Conservation (phyloP, 1,284 basidiomycete species). For the Ustilago xerochloae region DNA sequence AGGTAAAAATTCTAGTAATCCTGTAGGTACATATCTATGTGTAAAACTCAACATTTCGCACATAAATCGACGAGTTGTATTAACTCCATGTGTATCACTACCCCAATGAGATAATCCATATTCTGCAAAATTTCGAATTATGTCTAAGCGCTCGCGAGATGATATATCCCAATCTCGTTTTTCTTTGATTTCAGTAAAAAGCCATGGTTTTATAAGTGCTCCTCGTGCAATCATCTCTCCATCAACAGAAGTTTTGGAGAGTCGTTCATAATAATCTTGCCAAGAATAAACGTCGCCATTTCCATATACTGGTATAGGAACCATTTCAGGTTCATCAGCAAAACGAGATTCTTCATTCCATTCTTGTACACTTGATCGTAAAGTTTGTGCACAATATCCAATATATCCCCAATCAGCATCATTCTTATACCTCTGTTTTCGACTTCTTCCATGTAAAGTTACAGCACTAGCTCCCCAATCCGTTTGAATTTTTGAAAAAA, state of each 20-base stretch:
- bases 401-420: conserved; percentile 70
- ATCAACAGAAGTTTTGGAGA: conserved; percentile 84
- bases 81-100: conserved; percentile 76
- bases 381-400: conserved; percentile 82
- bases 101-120: conserved; percentile 66
- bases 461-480: conserved; percentile 85
- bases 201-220: conserved; percentile 83
- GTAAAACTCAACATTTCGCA: conserved; percentile 95
- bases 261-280: conserved; percentile 81
- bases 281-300: conserved; percentile 94
- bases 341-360: conserved; percentile 57
- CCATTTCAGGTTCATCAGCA: conserved; percentile 70
- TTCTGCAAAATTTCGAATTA: conserved; percentile 74
- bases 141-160: conserved; percentile 86
- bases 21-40: conserved; percentile 92
- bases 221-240: conserved; percentile 95
- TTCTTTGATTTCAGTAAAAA: conserved; percentile 94
- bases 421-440: conserved; percentile 67
- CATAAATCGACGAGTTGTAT: conserved; percentile 90
- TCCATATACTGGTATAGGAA: conserved; percentile 90
- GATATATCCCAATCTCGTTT: conserved; percentile 85
- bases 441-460: conserved; percentile 83
- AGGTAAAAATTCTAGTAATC: conserved; percentile 86
- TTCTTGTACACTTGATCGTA: conserved; percentile 74
- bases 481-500: conserved; percentile 82